phyloP scores from a whole-genome alignment of 768 basidiomycete genomes.

The Termitomyces sp. region DNA sequence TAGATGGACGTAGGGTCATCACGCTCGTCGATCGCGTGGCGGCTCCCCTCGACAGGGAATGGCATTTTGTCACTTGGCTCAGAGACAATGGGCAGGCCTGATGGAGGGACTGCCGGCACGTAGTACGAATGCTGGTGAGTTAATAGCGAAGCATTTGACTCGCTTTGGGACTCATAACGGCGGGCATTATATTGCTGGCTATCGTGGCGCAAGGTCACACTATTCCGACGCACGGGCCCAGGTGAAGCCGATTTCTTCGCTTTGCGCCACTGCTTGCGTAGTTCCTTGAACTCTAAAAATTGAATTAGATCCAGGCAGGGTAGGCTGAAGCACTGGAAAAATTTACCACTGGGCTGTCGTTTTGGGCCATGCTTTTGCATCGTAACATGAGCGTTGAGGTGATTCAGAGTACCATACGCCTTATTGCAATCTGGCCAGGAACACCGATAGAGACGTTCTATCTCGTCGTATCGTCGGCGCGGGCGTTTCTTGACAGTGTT shows the following conservation, averaged over 20 bases:
- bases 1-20: slow-evolving; percentile 24
- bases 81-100: slow-evolving; percentile 22
- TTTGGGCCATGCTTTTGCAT: slow-evolving; percentile 96
- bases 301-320: slow-evolving; percentile 13
- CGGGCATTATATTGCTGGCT: slow-evolving; percentile 25
- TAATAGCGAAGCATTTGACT: slow-evolving; percentile 15
- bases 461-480: slow-evolving; percentile 89
- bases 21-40: slow-evolving; percentile 27
- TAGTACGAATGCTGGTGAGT: slow-evolving; percentile 25
- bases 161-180: slow-evolving; percentile 24
- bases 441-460: slow-evolving; percentile 90
- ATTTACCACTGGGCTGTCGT: slow-evolving; percentile 73
- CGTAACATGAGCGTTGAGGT: slow-evolving; percentile 96
- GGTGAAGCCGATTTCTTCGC: slow-evolving; percentile 71
- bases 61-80: slow-evolving; percentile 25
- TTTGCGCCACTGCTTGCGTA: slow-evolving; percentile 95
- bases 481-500: slow-evolving; percentile 82
- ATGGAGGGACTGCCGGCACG: slow-evolving; percentile 21
- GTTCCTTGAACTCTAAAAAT: slow-evolving; percentile 89
- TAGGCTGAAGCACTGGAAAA: slow-evolving; percentile 4
- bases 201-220: slow-evolving; percentile 26
- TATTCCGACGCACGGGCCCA: slow-evolving; percentile 27
- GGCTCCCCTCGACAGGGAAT: slow-evolving; percentile 27
- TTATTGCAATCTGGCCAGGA: slow-evolving; percentile 76
- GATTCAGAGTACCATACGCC: slow-evolving; percentile 92